These are phyloP conservation scores for Melampsora americana DNA, from an alignment of 1,284 basidiomycete genomes.

Conservation along the genomic window DNA sequence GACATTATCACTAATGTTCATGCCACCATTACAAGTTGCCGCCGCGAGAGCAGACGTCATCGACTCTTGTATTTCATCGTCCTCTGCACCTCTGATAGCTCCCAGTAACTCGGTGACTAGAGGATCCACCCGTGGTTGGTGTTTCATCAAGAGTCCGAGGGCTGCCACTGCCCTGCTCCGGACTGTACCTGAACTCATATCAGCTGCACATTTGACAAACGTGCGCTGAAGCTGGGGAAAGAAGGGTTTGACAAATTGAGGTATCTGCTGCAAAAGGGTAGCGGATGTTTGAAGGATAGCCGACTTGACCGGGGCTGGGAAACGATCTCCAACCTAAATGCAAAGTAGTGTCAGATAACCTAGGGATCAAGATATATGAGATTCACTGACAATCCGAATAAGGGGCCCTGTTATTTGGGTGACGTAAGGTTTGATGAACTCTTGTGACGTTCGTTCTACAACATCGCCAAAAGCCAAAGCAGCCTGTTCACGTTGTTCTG, in stretches of 20 bases:
- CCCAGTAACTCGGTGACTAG: slow-evolving; percentile 30
- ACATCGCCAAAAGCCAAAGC: slow-evolving; percentile 92
- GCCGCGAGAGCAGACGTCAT: slow-evolving; percentile 28
- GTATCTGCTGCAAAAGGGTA: slow-evolving; percentile 74
- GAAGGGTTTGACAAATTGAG: slow-evolving; percentile 90
- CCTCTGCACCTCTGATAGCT: slow-evolving; percentile 17
- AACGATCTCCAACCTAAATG: slow-evolving; percentile 53
- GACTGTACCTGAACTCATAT: slow-evolving; percentile 73
- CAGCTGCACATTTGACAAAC: slow-evolving; percentile 88
- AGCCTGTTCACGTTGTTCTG: slow-evolving; percentile 73
- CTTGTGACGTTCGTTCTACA: slow-evolving; percentile 81
- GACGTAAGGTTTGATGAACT: slow-evolving; percentile 89
- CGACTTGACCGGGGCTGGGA: slow-evolving; percentile 84
- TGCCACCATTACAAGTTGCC: slow-evolving; percentile 30
- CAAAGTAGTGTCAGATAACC: background rate
- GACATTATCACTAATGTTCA: slow-evolving; percentile 19
- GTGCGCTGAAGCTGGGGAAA: slow-evolving; percentile 96
- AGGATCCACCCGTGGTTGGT: slow-evolving; percentile 74
- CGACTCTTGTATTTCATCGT: slow-evolving; percentile 28
- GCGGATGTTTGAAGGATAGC: slow-evolving; percentile 79
- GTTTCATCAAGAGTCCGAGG: slow-evolving; percentile 86
- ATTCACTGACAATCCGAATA: slow-evolving; percentile 58
- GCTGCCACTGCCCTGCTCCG: slow-evolving; percentile 77
- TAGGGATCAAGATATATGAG: background rate
- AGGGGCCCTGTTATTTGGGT: slow-evolving; percentile 94